Base-by-base conservation (phyloP, 2,329 filamentous ascomycete species). In the Arthroderma sp. region DNA sequence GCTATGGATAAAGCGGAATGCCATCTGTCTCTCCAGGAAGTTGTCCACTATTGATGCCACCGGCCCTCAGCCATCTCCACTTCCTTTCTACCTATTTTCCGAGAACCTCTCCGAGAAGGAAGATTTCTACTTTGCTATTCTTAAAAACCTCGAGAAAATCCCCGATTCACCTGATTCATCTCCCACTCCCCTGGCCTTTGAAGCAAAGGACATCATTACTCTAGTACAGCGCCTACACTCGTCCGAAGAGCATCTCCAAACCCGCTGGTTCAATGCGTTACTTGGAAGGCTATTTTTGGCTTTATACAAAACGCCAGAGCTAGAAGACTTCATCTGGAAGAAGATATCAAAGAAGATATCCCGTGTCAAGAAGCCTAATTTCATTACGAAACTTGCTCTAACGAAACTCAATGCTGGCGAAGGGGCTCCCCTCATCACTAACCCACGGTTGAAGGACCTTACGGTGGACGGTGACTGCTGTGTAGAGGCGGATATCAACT, bases 311-410 rank as follows among this genome's bases (percentile, higher is more conserved):
- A 96, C 89, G 0, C 72, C 78, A 6, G 80, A 93, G 48, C 66
- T 95, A 10, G 84, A 94, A 58, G 75, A 81, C 38, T 77, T 85
- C 46, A 78, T 98, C 42, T 76, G 82, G 48, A 77, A 78, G 47
- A 95, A 94, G 65, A 83, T 98, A 50, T 87, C 85, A 22, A 95
- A 94, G 66, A 98, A 98, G 69, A 94, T 98, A 45, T 81, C 88
- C 1, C 78, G 91, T 31, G 89, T 94, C 28, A 91, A 93, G 55
- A 88, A 88, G 54, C 91, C 91, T 0, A 81, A 82, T 1, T 94
- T 96, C 56, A 80, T 98, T 46, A 87, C 85, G 11, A 82, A 82
- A 53, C 82, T 98, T 47, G 74, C 75, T n/a, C 75, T 96, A 38
- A 82, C 82, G 52, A 80, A 78, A 43, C 86, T 98, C 43, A 78